A percentile compares a stretch with the other conserved stretches of the same genome.
These are phyloP conservation scores for Colletotrichum sp. DNA, from an alignment of 2,329 filamentous ascomycete genomes.

Conservation along the genomic window DNA sequence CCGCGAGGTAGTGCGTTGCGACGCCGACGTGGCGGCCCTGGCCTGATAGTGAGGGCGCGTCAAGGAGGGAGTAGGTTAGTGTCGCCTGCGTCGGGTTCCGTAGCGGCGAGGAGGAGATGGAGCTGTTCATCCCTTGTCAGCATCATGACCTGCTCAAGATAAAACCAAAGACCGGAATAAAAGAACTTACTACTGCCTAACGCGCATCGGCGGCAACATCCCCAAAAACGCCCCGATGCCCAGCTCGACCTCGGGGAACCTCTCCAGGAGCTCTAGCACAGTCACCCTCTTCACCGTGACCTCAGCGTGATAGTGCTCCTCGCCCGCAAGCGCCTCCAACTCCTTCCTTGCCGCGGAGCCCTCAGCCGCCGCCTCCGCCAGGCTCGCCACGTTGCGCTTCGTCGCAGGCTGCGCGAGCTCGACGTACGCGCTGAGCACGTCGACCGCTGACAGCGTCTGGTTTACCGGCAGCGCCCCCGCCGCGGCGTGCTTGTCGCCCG, in stretches of 20 bases:
- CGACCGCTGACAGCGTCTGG: constrained; percentile 62
- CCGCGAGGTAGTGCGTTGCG: constrained; percentile 64
- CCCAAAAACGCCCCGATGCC: constrained; percentile 65
- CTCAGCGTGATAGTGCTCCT: constrained; percentile 38
- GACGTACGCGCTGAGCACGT: constrained; percentile 73
- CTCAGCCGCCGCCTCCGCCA: constrained; percentile 33
- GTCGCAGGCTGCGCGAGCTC: constrained; percentile 77
- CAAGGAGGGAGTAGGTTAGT: constrained; percentile 68
- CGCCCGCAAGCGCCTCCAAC: constrained; percentile 42
- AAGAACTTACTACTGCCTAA: constrained; percentile 35
- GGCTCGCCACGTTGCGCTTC: constrained; percentile 52
- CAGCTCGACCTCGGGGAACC: constrained; percentile 56
- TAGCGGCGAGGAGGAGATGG: constrained; percentile 73
- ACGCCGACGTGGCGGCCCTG: constrained; percentile 62
- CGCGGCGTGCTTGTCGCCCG: constrained; percentile 53
- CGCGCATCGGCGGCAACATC: constrained; percentile 67
- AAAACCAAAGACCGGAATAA: too few species aligned
- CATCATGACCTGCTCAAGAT: not conserved
- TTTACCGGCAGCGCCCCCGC: constrained; percentile 52
- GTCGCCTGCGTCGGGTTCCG: constrained; percentile 58
- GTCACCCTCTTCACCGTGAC: constrained; percentile 56
- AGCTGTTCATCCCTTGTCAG: constrained; percentile 34
- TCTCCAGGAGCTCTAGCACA: constrained; percentile 66
- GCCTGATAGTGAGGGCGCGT: constrained; percentile 53
- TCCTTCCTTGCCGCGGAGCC: constrained; percentile 30